phyloP scores from a whole-genome alignment of 1,139 yeast species.

The Taphrina confusa region DNA sequence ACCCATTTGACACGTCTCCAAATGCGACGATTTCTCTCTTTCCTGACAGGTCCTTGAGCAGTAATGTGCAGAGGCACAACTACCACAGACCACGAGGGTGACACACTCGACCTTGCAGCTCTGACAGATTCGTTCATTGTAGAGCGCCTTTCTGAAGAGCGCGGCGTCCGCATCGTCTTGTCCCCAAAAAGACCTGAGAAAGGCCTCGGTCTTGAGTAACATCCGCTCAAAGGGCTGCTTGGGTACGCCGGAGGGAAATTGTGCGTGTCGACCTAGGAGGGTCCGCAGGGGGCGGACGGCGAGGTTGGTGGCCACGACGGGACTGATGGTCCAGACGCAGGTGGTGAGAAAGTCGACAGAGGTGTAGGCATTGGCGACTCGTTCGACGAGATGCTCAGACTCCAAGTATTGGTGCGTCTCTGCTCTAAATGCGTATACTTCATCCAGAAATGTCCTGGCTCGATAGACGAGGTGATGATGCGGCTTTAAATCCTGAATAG shows the following conservation, averaged over 20 bases:
- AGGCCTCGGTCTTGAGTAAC: not conserved
- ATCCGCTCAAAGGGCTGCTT: not conserved
- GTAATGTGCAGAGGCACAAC: constrained; percentile 21
- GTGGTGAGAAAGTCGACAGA: constrained; percentile 7
- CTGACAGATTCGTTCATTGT: not conserved
- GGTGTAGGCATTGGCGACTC: constrained; percentile 27
- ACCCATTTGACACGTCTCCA: not conserved
- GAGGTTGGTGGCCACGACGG: constrained; percentile 32
- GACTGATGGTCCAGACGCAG: constrained; percentile 13
- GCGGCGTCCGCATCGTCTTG: constrained; percentile 17
- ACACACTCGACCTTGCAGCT: not conserved
- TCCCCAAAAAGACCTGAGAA: constrained; percentile 19
- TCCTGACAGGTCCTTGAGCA: constrained; percentile 10
- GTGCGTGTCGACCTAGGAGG: constrained; percentile 6
- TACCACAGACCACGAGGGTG: constrained; percentile 3
- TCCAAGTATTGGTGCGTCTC: not conserved
- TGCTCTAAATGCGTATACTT: constrained; percentile 15
- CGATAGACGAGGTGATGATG: constrained; percentile 14
- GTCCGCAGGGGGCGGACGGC: constrained; percentile 18
- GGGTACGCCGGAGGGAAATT: constrained; percentile 19
- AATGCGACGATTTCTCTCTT: not conserved
- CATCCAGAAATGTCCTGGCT: constrained; percentile 18
- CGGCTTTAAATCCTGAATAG: constrained; percentile 7
- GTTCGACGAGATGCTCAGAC: not conserved
- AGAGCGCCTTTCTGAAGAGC: constrained; percentile 8